Evolutionary conservation across 1,284 basidiomycete genomes (phyloP), one percentile per base, ranked within the genome.

Genomic region (Ceratobasidium sp.): DNA sequence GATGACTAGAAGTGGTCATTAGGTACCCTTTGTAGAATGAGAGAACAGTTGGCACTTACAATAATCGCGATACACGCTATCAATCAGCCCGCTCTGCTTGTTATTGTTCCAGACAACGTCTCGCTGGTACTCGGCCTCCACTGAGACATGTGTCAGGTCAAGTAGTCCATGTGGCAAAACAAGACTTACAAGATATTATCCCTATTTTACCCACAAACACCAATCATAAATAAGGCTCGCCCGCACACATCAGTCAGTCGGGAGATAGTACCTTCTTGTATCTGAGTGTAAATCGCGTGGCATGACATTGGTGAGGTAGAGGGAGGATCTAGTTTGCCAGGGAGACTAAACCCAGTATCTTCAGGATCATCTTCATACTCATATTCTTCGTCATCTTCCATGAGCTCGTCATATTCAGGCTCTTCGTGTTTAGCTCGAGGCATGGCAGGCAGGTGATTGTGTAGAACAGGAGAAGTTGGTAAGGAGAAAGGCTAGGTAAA

Each of bases 1-100:
- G 29, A 76, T 70, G 29, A 34, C 49, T 69, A 37, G 22, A 32
- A 56, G 17, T 29, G 43, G n/a, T 2, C 25, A 19, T 11, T 15
- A 59, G 37, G n/a, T 34, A 7, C 34, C n/a, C 25, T 62, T 43
- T 25, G 37, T 68, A 6, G 4, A 90, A 88, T 89, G n/a, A 94
- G 85, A 91, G 90, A 0, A 2, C 29, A 34, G 15, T 34, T 56
- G 32, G 0, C 91, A 92, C 8, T 94, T 88, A 78, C 90, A 92
- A 80, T 88, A 91, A 79, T 93, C 91, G 69, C 88, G 89, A 78
- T 90, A 91, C n/a, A 94, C 85, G 0, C 92, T 93, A 80, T 93
- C 90, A 32, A 94, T 89, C n/a, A 94, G 87, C 46, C 86, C 87
- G 64, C 88, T 87, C 79, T 94, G 92, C 79, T 93, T 94, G 56